Evolutionary conservation across 2,329 filamentous ascomycete species (phyloP), one percentile per base, ranked within the genome.

Genomic region (Fonsecaea multimorphosa): DNA sequence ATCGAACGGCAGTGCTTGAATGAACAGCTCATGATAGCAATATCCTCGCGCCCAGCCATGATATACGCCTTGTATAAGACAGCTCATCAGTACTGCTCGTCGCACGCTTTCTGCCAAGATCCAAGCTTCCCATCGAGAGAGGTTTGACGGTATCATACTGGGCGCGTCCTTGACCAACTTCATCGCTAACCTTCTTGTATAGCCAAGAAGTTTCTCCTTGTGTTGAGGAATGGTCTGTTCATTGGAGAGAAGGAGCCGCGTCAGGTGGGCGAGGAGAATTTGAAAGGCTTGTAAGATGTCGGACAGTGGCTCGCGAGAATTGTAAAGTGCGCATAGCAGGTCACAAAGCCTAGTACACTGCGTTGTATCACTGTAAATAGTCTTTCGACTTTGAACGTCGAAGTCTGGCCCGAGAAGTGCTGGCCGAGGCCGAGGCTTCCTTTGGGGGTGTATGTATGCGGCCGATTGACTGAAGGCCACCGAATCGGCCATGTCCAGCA

Each of bases 1-100:
- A 27, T 44, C n/a, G 36, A 64, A 64, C 8, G 61, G 61, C 32
- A 64, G 61, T 9, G 61, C 61, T 19, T 59, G 24, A 27, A 64
- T 51, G 46, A 64, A 55, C 4, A 59, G n/a, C n/a, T 44, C 19
- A 22, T 64, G 61, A 8, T 36, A 53, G 29, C 56, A 64, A 16
- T 27, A 59, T 9, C 61, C 61, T 19, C 19, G 31, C 9, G 12
- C n/a, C 61, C 55, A 55, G 6, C 38, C 49, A 19, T 27, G 16
- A 27, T 64, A 64, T 2, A 44, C 29, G 5, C 55, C 61, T 44
- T 59, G 27, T 11, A 64, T n/a, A 14, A 64, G 46, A 46, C 34
- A 59, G 9, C 31, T 38, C 55, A 59, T 59, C 16, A 59, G 49
- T 4, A 64, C 55, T n/a, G 46, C 46, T 14, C 61, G 55, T 24